Conservation (phyloP, 2,329 filamentous ascomycete species). For the Microsporum canis region DNA sequence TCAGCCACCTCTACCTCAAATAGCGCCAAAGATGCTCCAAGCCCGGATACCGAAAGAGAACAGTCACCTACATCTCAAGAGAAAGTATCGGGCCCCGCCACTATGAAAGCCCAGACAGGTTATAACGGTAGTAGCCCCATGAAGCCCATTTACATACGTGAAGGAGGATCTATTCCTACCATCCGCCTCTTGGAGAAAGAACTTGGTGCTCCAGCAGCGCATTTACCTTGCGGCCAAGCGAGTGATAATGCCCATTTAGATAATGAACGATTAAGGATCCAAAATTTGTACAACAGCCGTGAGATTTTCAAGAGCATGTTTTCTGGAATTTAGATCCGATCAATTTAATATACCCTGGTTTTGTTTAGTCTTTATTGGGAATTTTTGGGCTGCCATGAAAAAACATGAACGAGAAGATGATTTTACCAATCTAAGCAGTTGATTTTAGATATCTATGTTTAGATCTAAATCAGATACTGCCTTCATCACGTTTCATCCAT, state of each 20-base stretch:
- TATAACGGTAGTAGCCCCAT: conserved; percentile 9
- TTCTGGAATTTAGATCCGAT: conserved; percentile 54
- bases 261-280: conserved; percentile 79
- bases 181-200: conserved; percentile 93
- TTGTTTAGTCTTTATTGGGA: background rate
- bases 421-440: too few species aligned
- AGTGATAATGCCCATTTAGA: conserved; percentile 90
- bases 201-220: conserved; percentile 79
- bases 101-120: background rate
- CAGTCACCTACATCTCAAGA: background rate
- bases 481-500: too few species aligned
- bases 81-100: background rate
- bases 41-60: background rate
- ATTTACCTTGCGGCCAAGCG: conserved; percentile 87
- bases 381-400: background rate
- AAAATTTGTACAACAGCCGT: conserved; percentile 81
- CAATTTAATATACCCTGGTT: background rate
- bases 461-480: too few species aligned
- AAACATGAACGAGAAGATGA: too few species aligned
- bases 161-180: conserved; percentile 88
- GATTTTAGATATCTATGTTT: too few species aligned
- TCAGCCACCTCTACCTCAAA: background rate
- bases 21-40: background rate
- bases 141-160: conserved; percentile 75
- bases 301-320: conserved; percentile 75